These are phyloP conservation scores for Rhodotorula sp. DNA, from an alignment of 1,284 basidiomycete genomes.

Conservation along the genomic window DNA sequence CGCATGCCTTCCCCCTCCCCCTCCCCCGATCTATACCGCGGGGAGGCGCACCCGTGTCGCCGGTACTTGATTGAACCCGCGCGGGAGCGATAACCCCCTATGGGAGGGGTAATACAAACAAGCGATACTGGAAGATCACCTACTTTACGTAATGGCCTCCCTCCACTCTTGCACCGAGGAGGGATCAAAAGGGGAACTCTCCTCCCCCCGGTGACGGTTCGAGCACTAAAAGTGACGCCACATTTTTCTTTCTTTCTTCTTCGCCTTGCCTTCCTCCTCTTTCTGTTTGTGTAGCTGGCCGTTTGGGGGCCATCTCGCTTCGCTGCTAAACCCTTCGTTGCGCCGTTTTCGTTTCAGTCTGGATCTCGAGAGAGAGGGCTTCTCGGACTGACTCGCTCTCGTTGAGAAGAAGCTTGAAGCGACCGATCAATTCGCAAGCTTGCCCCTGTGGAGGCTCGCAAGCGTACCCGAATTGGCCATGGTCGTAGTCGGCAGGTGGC, in stretches of 20 bases:
- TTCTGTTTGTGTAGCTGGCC: too few relatives aligned
- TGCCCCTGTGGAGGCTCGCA: too few relatives aligned
- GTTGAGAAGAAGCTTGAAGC: too few relatives aligned
- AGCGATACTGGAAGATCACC: slow-evolving; percentile 20
- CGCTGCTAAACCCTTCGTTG: too few relatives aligned
- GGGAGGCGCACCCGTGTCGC: slow-evolving; percentile 5
- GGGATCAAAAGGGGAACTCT: not conserved
- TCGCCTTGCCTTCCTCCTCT: too few relatives aligned
- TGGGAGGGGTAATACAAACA: slow-evolving; percentile 17
- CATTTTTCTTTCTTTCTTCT: not conserved
- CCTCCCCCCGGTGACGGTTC: slow-evolving; percentile 18
- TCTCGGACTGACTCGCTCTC: too few relatives aligned
- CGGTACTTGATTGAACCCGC: slow-evolving; percentile 15
- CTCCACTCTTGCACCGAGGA: slow-evolving; percentile 33
- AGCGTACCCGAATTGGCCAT: too few relatives aligned
- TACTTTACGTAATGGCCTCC: slow-evolving; percentile 11
- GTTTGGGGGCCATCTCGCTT: too few relatives aligned
- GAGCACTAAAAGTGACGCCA: slow-evolving; percentile 36
- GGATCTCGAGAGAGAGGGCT: too few relatives aligned
- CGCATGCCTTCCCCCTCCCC: slow-evolving; percentile 26
- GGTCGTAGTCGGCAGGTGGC: too few relatives aligned
- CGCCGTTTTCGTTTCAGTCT: too few relatives aligned
- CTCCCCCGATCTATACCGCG: slow-evolving; percentile 4
- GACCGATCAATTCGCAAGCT: too few relatives aligned
- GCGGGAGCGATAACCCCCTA: not conserved